These are phyloP conservation scores for Penicillium hesseltinei DNA, from an alignment of 2,329 filamentous ascomycete species.

Conservation along the genomic window DNA sequence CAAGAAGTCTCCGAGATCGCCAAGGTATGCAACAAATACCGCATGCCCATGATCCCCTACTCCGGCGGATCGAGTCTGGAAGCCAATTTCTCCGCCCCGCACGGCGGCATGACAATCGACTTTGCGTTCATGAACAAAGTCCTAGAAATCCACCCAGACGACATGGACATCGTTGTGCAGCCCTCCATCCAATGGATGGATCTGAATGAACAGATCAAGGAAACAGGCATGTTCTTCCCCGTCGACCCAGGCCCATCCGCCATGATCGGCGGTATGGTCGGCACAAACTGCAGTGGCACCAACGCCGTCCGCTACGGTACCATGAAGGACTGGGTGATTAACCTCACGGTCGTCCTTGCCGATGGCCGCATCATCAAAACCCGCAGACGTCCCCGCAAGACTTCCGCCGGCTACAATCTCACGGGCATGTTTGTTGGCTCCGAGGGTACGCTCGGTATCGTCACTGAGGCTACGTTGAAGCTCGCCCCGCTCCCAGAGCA, in stretches of 20 bases:
- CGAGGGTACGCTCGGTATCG: conserved; percentile 68
- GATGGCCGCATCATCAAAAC: conserved; percentile 63
- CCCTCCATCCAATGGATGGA: conserved; percentile 91
- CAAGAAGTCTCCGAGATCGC: conserved; percentile 64
- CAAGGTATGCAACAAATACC: conserved; percentile 72
- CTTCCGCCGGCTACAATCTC: conserved; percentile 69
- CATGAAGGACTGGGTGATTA: conserved; percentile 74
- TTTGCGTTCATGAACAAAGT: conserved; percentile 86
- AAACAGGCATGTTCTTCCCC: conserved; percentile 81
- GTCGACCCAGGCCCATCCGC: conserved; percentile 75
- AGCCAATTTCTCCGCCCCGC: conserved; percentile 84
- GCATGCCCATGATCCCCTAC: conserved; percentile 80
- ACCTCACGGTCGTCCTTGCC: conserved; percentile 67
- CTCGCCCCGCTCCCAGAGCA: conserved; percentile 63
- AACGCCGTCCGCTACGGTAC: conserved; percentile 66
- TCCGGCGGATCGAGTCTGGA: conserved; percentile 85
- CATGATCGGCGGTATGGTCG: conserved; percentile 60
- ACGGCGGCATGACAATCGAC: conserved; percentile 84
- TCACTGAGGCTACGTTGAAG: conserved; percentile 69
- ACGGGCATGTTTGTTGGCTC: conserved; percentile 68
- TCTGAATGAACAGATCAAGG: conserved; percentile 71
- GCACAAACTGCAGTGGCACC: conserved; percentile 65
- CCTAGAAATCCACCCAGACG: conserved; percentile 73
- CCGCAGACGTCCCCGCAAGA: conserved; percentile 64
- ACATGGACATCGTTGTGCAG: conserved; percentile 92